phyloP scores from a whole-genome alignment of 495 filamentous ascomycete genomes.

The Neurospora pannonica region DNA sequence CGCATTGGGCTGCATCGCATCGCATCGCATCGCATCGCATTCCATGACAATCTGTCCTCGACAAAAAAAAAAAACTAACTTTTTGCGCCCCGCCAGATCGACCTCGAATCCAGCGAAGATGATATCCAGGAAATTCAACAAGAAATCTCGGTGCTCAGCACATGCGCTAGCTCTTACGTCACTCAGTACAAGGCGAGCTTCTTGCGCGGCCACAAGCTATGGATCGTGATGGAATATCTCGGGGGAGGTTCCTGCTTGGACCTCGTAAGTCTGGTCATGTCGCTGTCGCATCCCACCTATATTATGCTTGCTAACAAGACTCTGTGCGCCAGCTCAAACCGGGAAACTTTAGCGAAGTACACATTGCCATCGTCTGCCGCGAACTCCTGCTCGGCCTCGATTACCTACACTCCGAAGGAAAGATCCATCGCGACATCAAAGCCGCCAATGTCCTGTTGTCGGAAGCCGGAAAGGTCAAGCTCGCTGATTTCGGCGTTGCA shows the following conservation, averaged over 20 bases:
- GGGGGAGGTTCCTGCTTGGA: slow-evolving; percentile 91
- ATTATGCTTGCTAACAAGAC: slow-evolving; percentile 14
- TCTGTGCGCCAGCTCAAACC: slow-evolving; percentile 65
- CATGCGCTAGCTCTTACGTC: slow-evolving; percentile 85
- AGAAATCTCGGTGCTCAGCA: slow-evolving; percentile 91
- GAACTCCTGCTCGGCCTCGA: slow-evolving; percentile 85
- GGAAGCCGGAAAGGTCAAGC: slow-evolving; percentile 83
- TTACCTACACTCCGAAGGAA: slow-evolving; percentile 89
- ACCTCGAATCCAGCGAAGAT: slow-evolving; percentile 95
- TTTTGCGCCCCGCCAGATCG: slow-evolving; percentile 53
- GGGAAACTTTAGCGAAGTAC: slow-evolving; percentile 78
- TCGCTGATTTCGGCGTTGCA: slow-evolving; percentile 96
- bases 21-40: background rate
- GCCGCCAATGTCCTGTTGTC: slow-evolving; percentile 87
- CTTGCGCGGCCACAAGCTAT: slow-evolving; percentile 86
- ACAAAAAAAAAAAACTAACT: slow-evolving; percentile 19
- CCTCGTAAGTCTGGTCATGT: slow-evolving; percentile 45
- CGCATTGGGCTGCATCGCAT: background rate
- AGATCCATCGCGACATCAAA: slow-evolving; percentile 96
- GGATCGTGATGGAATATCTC: slow-evolving; percentile 99
- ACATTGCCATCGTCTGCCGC: slow-evolving; percentile 90
- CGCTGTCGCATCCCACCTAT: background rate
- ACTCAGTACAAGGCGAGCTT: slow-evolving; percentile 96
- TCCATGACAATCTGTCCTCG: background rate
- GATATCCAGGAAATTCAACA: slow-evolving; percentile 97